Percentiles rank a stretch among this genome's conserved stretches.
These are phyloP conservation scores for Neurospora sp. DNA, from an alignment of 495 filamentous ascomycete genomes.

Conservation along the genomic window DNA sequence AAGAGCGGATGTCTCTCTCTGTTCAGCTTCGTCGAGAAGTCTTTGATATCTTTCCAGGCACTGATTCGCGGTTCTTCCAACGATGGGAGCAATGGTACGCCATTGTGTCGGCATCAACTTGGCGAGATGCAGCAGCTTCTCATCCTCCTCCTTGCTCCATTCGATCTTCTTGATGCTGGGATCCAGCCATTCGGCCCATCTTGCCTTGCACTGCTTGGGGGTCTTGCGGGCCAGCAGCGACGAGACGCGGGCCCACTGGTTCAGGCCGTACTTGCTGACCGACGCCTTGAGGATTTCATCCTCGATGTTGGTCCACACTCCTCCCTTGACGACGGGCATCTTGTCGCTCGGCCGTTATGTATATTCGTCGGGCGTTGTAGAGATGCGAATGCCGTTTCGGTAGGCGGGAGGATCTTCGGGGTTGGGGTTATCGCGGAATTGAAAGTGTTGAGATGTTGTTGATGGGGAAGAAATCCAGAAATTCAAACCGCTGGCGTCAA, in stretches of 20 bases:
- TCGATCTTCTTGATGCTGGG: slow-evolving; percentile 96
- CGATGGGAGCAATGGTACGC: slow-evolving; percentile 95
- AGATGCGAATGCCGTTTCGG: neutral
- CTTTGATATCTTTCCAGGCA: slow-evolving; percentile 96
- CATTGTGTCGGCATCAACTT: slow-evolving; percentile 99
- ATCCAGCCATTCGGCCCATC: slow-evolving; percentile 97
- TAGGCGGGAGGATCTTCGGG: neutral
- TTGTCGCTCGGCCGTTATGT: slow-evolving; percentile 20
- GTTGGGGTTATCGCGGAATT: neutral
- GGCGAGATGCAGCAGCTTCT: slow-evolving; percentile 89
- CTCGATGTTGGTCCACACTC: slow-evolving; percentile 72
- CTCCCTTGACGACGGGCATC: slow-evolving; percentile 98
- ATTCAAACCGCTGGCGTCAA: neutral
- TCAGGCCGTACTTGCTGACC: slow-evolving; percentile 93
- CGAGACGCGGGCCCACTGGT: slow-evolving; percentile 98
- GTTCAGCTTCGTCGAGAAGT: slow-evolving; percentile 89
- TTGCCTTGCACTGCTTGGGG: slow-evolving; percentile 96
- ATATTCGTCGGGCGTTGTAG: neutral
- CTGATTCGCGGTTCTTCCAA: slow-evolving; percentile 91
- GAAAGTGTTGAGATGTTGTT: neutral
- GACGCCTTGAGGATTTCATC: slow-evolving; percentile 97
- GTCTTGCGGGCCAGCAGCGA: slow-evolving; percentile 96
- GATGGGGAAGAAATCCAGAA: neutral
- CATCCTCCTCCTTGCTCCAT: slow-evolving; percentile 98
- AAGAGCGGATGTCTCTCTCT: slow-evolving; percentile 70